Evolutionary conservation across 495 filamentous ascomycete genomes (phyloP), one percentile per base, ranked within the genome.

Genomic region (Xylaria curta): DNA sequence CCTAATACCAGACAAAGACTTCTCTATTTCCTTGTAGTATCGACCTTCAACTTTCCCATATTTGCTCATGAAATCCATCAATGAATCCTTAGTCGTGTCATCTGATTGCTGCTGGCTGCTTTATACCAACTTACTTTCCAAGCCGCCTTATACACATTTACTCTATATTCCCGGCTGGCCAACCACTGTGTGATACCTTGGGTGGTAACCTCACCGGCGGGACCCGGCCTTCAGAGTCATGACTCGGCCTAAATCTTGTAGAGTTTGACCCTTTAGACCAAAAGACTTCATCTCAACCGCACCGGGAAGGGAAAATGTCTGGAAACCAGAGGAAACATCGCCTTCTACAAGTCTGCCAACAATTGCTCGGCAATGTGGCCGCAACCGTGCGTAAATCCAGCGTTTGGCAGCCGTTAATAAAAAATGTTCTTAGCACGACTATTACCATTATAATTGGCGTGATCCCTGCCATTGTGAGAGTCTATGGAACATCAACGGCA

Each of bases 371-470:
- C 44, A 69, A 66, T 3, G 47, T 76, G 38, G 64, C 36, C 9
- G 68, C 72, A 31, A 78, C 75, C 60, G 74, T 80, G 54, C 71
- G 71, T 67, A 79, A 75, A 61, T 72, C 77, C 51, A 68, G 76
- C 58, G 76, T 85, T 36, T 82, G 82, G 79, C 81, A 79, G 76
- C 78, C 83, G n/a, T 80, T 87, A 33, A 71, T 86, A 40, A 87
- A 87, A 71, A 83, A 85, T 70, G 82, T 81, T 64, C 71, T 85
- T 42, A 81, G 84, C 60, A 85, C 81, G 26, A 82, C 80, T 17
- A 79, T 86, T 47, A 79, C 79, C 24, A 70, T 86, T 21, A 83
- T 82, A 9, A 77, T 87, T 17, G 79, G 78, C 0, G 59, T 83
- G 49, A 75, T 83, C 36, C 83, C 82, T 0, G 72, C 77, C 10